phyloP scores from a whole-genome alignment of 208 protist species.

The Acanthamoeba healyi region DNA sequence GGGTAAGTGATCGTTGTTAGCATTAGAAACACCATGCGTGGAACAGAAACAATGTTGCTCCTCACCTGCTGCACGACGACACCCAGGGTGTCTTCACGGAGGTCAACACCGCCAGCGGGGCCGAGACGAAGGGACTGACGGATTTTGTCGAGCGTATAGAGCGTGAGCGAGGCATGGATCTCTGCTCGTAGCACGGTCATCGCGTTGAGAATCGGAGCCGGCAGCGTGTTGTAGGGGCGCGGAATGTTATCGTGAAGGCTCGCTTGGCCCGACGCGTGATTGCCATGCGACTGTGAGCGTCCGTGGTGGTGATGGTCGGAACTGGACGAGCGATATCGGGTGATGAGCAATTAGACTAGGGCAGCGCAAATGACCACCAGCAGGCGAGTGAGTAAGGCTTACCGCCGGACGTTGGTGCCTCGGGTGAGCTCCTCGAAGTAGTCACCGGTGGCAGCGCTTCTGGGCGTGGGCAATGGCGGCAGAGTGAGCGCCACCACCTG shows the following conservation, averaged over 20 bases:
- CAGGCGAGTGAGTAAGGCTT: background rate
- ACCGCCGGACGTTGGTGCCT: conserved; percentile 3
- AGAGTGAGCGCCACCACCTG: conserved; percentile 29
- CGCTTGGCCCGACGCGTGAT: background rate
- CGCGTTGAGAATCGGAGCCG: conserved; percentile 13
- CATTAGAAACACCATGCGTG: background rate
- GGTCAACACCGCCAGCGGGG: conserved; percentile 23
- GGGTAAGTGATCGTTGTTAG: background rate
- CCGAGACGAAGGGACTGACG: background rate
- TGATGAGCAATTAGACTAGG: too few relatives aligned
- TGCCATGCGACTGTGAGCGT: conserved; percentile 3
- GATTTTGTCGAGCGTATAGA: conserved; percentile 37
- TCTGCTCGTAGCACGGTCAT: conserved; percentile 1
- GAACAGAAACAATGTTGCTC: too few relatives aligned
- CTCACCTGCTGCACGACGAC: conserved; percentile 8
- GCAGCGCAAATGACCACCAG: too few relatives aligned
- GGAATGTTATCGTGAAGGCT: background rate
- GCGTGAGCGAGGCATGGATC: conserved; percentile 57
- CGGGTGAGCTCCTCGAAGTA: conserved; percentile 56
- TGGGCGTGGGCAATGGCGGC: background rate
- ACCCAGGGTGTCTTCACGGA: background rate
- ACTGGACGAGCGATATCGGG: background rate
- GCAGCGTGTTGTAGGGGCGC: conserved; percentile 40
- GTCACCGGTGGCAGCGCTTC: background rate
- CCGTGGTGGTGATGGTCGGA: conserved; percentile 33